phyloP scores from a whole-genome alignment of 2,329 filamentous ascomycete species.

The Aspergillus sergii region DNA sequence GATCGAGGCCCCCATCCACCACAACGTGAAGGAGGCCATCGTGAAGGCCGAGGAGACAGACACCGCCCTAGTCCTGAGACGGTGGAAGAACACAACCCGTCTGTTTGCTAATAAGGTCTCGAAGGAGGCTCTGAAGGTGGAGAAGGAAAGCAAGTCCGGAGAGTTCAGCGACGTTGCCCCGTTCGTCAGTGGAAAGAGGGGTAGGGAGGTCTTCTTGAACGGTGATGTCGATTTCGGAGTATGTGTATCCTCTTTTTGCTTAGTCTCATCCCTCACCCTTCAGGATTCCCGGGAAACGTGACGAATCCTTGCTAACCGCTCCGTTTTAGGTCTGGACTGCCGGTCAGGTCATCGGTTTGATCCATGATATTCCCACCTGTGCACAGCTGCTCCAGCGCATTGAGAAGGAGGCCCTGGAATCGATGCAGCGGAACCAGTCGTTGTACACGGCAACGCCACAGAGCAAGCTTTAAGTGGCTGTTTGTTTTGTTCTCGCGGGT shows the following conservation, averaged over 20 bases:
- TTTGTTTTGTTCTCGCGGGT: neutral
- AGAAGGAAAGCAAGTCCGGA: constrained; percentile 78
- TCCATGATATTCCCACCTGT: constrained; percentile 81
- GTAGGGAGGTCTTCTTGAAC: constrained; percentile 86
- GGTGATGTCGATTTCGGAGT: constrained; percentile 90
- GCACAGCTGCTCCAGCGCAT: constrained; percentile 70
- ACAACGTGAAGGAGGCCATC: constrained; percentile 92
- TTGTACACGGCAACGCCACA: constrained; percentile 52
- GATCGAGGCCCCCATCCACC: constrained; percentile 86
- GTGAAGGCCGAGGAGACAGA: constrained; percentile 87
- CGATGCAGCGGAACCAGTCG: constrained; percentile 62
- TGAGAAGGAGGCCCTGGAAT: constrained; percentile 72
- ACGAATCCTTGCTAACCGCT: neutral
- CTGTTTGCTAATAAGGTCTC: constrained; percentile 91
- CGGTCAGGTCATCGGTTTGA: constrained; percentile 89
- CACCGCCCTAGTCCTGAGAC: constrained; percentile 81
- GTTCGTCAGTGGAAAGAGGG: constrained; percentile 86
- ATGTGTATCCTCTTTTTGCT: constrained; percentile 49
- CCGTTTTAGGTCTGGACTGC: constrained; percentile 82
- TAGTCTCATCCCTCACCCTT: constrained; percentile 1
- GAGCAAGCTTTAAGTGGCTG: constrained; percentile 57
- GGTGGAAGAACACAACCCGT: constrained; percentile 91
- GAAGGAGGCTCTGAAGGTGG: constrained; percentile 76
- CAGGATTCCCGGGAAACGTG: constrained; percentile 13
- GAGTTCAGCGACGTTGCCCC: constrained; percentile 89